These are phyloP conservation scores for Mortierella sp. DNA, from an alignment of 371 early-diverging fungal genomes.

Conservation along the genomic window DNA sequence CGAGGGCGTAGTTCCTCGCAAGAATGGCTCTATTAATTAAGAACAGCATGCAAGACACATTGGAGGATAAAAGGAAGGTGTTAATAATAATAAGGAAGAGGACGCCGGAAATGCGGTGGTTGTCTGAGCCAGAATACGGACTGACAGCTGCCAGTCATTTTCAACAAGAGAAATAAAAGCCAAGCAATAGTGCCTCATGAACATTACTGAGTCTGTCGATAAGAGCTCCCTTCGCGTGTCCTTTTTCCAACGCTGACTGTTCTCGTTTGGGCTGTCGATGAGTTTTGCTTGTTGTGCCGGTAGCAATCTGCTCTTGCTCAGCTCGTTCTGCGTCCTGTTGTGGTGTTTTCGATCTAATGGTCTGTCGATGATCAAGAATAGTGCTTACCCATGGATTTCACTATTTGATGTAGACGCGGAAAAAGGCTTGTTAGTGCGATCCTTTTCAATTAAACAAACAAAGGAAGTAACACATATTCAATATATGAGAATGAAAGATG, in stretches of 20 bases:
- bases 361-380: neutral
- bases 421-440: neutral
- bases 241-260: neutral
- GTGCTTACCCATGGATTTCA: conserved; percentile 59
- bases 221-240: conserved; percentile 17
- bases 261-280: neutral
- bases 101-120: neutral
- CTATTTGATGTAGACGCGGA: conserved; percentile 15
- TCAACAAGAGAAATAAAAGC: conserved; percentile 7
- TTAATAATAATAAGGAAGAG: conserved; percentile 44
- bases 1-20: conserved; percentile 86
- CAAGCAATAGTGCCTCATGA: conserved; percentile 19
- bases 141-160: neutral
- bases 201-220: conserved; percentile 54
- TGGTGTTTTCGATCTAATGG: neutral
- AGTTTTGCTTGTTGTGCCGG: neutral
- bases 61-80: neutral
- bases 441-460: neutral
- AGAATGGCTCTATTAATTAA: conserved; percentile 77
- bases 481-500: neutral
- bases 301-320: neutral
- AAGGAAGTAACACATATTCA: neutral
- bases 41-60: neutral
- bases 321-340: neutral
- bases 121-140: neutral